phyloP scores from a whole-genome alignment of 495 filamentous ascomycete species.

The Acidomyces sp. region DNA sequence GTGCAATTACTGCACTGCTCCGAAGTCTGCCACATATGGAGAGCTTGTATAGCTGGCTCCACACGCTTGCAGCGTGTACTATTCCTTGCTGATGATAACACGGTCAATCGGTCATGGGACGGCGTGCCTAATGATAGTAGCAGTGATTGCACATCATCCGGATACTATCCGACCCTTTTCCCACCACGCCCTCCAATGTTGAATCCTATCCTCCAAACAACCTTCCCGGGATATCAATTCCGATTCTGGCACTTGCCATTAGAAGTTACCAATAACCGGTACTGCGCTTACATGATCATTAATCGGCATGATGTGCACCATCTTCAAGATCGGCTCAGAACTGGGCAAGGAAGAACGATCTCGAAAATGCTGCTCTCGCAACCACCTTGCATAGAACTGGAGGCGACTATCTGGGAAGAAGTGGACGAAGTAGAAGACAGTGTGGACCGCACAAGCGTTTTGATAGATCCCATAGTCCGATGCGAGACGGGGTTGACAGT shows the following conservation, averaged over 20 bases:
- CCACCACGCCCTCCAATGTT: conserved; percentile 2
- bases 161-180: conserved; percentile 5
- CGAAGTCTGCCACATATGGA: conserved; percentile 11
- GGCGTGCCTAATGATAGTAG: not conserved
- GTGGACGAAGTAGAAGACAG: conserved; percentile 18
- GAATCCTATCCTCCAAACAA: conserved; percentile 16
- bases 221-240: conserved; percentile 13
- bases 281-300: conserved; percentile 15
- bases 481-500: conserved; percentile 12
- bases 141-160: not conserved
- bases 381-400: conserved; percentile 11
- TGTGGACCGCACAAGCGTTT: conserved; percentile 6
- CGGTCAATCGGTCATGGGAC: conserved; percentile 3
- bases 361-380: conserved; percentile 15
- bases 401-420: conserved; percentile 19
- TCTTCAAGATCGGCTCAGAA: not conserved
- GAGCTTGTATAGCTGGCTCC: conserved; percentile 10
- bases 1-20: conserved; percentile 11
- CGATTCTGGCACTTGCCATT: conserved; percentile 15
- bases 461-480: conserved; percentile 4
- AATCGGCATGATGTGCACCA: conserved; percentile 7
- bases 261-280: conserved; percentile 6
- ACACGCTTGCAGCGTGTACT: conserved; percentile 10
- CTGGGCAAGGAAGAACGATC: conserved; percentile 7
- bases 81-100: conserved; percentile 6